phyloP scores from a whole-genome alignment of 208 protist genomes.

The Phytomonas sp. region DNA sequence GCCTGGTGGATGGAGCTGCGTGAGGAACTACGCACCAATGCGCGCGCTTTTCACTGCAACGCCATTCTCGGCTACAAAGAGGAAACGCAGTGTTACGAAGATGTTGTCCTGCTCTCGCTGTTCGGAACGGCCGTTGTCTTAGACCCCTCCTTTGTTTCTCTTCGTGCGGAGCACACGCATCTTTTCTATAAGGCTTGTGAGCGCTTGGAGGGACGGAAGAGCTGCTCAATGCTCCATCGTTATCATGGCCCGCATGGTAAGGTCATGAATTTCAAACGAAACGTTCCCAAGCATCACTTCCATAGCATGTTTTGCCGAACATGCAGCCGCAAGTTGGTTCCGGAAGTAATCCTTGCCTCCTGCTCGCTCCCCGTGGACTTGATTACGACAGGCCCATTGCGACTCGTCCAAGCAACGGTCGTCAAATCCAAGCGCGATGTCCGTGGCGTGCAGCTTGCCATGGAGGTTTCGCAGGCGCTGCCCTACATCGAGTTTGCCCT shows the following conservation, averaged over 20 bases:
- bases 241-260: slow-evolving; percentile 33
- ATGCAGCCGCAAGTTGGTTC: slow-evolving; percentile 60
- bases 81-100: slow-evolving; percentile 72
- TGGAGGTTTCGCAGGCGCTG: slow-evolving; percentile 73
- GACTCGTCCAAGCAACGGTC: slow-evolving; percentile 68
- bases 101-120: slow-evolving; percentile 79
- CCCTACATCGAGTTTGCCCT: slow-evolving; percentile 87
- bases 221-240: slow-evolving; percentile 64
- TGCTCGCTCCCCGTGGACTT: slow-evolving; percentile 78
- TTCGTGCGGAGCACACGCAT: slow-evolving; percentile 60
- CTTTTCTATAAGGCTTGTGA: slow-evolving; percentile 44
- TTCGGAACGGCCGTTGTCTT: slow-evolving; percentile 87
- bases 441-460: slow-evolving; percentile 67
- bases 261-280: slow-evolving; percentile 1
- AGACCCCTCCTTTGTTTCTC: slow-evolving; percentile 36
- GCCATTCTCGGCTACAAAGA: slow-evolving; percentile 88
- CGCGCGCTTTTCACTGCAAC: slow-evolving; percentile 84
- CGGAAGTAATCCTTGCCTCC: slow-evolving; percentile 70
- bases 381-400: slow-evolving; percentile 37
- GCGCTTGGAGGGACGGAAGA: slow-evolving; percentile 27
- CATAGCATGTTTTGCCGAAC: slow-evolving; percentile 49
- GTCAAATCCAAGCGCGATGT: slow-evolving; percentile 60
- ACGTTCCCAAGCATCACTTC: slow-evolving; percentile 4
- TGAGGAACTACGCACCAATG: slow-evolving; percentile 85
- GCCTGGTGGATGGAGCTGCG: slow-evolving; percentile 91